A percentile compares a stretch with the other conserved stretches of the same genome.
Conservation (phyloP, 2,329 filamentous ascomycete species). For the Alternaria panax region DNA sequence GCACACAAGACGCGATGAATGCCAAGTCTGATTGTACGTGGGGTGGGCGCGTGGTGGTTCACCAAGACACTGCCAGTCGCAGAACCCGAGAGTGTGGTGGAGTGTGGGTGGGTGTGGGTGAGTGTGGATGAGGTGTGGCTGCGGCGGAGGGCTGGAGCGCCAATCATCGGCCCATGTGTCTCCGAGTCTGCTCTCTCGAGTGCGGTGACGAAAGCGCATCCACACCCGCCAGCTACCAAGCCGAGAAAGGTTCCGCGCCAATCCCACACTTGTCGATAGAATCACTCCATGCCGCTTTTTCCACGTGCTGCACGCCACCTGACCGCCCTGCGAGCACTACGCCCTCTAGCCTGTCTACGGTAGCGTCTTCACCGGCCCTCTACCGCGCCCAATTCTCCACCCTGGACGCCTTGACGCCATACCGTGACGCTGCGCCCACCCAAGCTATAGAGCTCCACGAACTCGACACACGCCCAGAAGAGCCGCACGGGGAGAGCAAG, state of each 20-base stretch:
- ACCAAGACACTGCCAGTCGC: not conserved
- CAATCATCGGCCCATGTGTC: constrained; percentile 19
- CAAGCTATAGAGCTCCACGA: constrained; percentile 45
- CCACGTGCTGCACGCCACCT: constrained; percentile 19
- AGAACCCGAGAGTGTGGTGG: not conserved
- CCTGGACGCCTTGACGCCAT: constrained; percentile 36
- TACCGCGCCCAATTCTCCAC: constrained; percentile 20
- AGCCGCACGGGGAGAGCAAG: constrained; percentile 28
- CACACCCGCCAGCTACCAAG: constrained; percentile 4
- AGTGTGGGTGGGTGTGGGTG: not conserved
- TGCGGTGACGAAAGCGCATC: constrained; percentile 15
- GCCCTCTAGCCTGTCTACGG: constrained; percentile 8
- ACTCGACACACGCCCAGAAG: constrained; percentile 20
- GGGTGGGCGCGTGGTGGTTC: not conserved
- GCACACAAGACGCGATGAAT: not conserved
- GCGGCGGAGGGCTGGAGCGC: not conserved
- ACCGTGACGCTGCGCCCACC: constrained; percentile 26
- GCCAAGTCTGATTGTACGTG: not conserved
- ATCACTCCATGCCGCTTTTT: constrained; percentile 4
- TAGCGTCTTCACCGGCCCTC: constrained; percentile 10
- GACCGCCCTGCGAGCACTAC: constrained; percentile 13
- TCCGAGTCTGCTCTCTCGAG: not conserved
- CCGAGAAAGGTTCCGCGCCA: constrained; percentile 13
- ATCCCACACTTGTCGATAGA: constrained; percentile 11
- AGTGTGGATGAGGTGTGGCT: not conserved